A percentile compares a stretch with the other conserved stretches of the same genome.
Conservation (phyloP, 1,139 yeast genomes). For the Geotrichum fermentans region DNA sequence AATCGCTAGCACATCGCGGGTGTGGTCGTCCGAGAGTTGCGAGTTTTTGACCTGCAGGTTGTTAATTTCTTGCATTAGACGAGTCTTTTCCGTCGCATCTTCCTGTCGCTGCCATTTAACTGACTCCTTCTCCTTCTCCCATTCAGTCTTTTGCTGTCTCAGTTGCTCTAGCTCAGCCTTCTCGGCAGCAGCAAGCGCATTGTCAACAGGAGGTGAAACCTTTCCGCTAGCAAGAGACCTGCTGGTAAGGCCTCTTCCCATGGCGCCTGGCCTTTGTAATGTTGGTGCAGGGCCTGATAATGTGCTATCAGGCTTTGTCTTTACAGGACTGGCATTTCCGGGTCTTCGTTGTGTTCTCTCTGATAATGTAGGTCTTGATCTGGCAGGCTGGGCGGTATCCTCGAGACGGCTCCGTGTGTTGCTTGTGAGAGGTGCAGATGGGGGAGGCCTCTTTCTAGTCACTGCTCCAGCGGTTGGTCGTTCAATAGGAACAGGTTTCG, state of each 20-base stretch:
- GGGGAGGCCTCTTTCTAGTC: conserved; percentile 15
- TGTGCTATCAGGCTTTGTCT: not conserved
- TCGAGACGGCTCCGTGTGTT: not conserved
- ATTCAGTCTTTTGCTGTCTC: conserved; percentile 48
- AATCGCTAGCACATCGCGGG: conserved; percentile 48
- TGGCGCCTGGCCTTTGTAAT: not conserved
- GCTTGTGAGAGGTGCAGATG: not conserved
- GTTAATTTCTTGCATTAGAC: conserved; percentile 45
- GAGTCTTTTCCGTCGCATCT: conserved; percentile 44
- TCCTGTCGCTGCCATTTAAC: conserved; percentile 41
- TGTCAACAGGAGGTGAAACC: conserved; percentile 12
- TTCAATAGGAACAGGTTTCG: not conserved
- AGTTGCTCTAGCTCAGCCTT: conserved; percentile 50
- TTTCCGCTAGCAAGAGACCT: conserved; percentile 10
- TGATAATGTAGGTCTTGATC: no score
- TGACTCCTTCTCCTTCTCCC: conserved; percentile 47
- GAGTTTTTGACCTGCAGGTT: conserved; percentile 35
- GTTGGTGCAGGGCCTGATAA: not conserved
- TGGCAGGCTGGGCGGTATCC: no score
- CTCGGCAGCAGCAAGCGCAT: conserved; percentile 30
- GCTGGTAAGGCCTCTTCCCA: conserved; percentile 14
- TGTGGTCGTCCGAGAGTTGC: conserved; percentile 48
- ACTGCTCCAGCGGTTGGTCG: conserved; percentile 4
- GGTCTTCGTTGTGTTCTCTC: not conserved
- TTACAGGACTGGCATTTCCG: not conserved